Base-by-base conservation (phyloP, 768 basidiomycete species). In the Omphalotus guepiniiformis region DNA sequence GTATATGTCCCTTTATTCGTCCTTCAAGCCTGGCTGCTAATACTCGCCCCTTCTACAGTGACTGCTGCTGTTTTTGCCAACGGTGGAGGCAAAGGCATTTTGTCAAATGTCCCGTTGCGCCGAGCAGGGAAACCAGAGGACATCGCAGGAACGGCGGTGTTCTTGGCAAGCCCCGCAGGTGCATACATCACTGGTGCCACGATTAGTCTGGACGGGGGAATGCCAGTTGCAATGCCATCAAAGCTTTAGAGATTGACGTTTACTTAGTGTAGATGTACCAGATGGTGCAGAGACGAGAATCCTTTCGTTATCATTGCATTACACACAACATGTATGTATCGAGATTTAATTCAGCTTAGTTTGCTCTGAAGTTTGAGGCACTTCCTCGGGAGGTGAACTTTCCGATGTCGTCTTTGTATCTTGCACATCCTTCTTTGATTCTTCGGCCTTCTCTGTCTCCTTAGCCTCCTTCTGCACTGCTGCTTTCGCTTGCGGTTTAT, bases 101-200 rank as follows among this genome's bases (percentile, higher is more conserved):
- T n/a, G n/a, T n/a, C n/a, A n/a, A n/a, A n/a, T n/a, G 64, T 80
- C 16, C 82, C 83, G 2, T 62, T 75, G 42, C 67, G 64, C 13
- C 68, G 82, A 8, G 75, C 85, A 39, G 84, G 85, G 4, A 70
- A 68, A 16, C 73, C 79, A 2, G 80, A 84, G 56, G 85, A 87
- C 55, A 74, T 86, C 19, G 80, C 74, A 1, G 83, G 80, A 0
- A 70, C 81, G 15, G 80, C 76, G 35, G 54, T 87, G 47, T 88
- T 75, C 69, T 68, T 87, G 13, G 68, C 79, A 11, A 77, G 78
- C 44, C 71, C 72, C 28, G 83, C 80, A 0, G 82, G 79, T 0
- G 70, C 78, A 16, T 85, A 73, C 62, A 72, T 85, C 38, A 85
- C 77, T 28, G 84, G 81, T 5, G 78, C 82, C 19, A 79, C 81